Percentiles rank a stretch among this genome's conserved stretches.
Evolutionary conservation across 2,329 filamentous ascomycete genomes (phyloP).

Genomic region (Fusarium sp.): DNA sequence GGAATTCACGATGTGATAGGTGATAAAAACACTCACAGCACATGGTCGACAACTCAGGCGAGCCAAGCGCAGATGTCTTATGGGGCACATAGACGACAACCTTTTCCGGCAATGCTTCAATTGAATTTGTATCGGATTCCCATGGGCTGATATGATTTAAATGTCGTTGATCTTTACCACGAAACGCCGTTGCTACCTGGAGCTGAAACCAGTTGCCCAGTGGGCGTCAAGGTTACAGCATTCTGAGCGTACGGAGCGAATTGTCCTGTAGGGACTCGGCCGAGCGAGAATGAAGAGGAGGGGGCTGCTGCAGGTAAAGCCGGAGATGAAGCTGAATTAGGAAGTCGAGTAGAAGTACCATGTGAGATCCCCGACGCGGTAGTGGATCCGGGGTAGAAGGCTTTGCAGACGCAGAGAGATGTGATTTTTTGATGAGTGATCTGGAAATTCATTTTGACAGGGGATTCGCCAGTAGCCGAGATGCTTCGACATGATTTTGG

Average conservation of each 20-base stretch:
- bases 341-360: constrained; percentile 34
- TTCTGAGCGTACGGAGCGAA: constrained; percentile 25
- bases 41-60: no score
- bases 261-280: constrained; percentile 41
- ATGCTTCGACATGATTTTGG: constrained; percentile 9
- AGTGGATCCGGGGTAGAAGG: constrained; percentile 45
- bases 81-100: not conserved
- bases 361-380: constrained; percentile 41
- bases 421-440: constrained; percentile 29
- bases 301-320: constrained; percentile 1
- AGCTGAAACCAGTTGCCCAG: constrained; percentile 38
- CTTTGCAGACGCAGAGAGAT: constrained; percentile 25
- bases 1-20: no score
- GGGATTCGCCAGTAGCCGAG: constrained; percentile 21
- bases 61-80: no score
- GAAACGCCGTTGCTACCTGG: constrained; percentile 28
- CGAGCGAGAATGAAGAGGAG: constrained; percentile 28
- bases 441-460: constrained; percentile 18
- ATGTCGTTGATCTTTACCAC: constrained; percentile 38
- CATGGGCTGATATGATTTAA: constrained; percentile 29
- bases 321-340: constrained; percentile 45
- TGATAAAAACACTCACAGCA: no score
- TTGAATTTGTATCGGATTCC: constrained; percentile 18
- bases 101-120: constrained; percentile 4
- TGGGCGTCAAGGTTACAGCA: constrained; percentile 24